Conservation (phyloP, 768 basidiomycete genomes). For the Bullera alba region DNA sequence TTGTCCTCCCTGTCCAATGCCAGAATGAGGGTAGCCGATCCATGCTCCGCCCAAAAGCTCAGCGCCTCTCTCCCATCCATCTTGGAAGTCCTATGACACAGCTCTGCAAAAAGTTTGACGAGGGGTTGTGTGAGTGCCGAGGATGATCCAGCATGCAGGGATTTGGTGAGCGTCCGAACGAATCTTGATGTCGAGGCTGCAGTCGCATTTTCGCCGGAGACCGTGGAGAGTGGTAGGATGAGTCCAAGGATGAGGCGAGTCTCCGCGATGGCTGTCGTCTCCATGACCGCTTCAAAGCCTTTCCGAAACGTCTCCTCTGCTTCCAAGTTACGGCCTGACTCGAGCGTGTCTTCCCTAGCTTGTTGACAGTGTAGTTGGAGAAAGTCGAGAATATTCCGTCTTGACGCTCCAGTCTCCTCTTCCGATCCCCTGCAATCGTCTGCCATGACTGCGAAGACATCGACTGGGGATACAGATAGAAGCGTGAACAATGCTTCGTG, state of each 20-base stretch:
- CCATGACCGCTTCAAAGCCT: conserved; percentile 19
- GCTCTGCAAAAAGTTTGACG: conserved; percentile 12
- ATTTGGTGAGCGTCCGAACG: conserved; percentile 8
- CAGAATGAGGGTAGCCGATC: conserved; percentile 6
- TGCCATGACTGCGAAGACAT: conserved; percentile 31
- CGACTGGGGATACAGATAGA: conserved; percentile 14
- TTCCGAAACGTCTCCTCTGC: conserved; percentile 22
- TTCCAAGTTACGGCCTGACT: conserved; percentile 10
- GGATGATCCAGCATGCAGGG: conserved; percentile 4
- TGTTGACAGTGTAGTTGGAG: conserved; percentile 9
- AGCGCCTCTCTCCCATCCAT: conserved; percentile 14
- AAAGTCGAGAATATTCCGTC: conserved; percentile 33
- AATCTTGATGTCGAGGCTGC: conserved; percentile 6
- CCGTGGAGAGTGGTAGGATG: conserved; percentile 14
- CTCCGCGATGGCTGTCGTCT: conserved; percentile 5
- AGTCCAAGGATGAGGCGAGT: conserved; percentile 12
- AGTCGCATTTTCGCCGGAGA: conserved; percentile 17
- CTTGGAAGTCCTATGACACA: conserved; percentile 3
- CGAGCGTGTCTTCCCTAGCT: conserved; percentile 3
- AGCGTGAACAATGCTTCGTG: conserved; percentile 20
- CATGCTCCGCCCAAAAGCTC: conserved; percentile 17
- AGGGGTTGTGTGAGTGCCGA: not conserved
- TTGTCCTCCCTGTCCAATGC: conserved; percentile 9
- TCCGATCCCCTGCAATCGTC: conserved; percentile 29
- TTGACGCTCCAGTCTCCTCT: conserved; percentile 32